phyloP scores from a whole-genome alignment of 495 filamentous ascomycete genomes.

The Usnea hakonensis region DNA sequence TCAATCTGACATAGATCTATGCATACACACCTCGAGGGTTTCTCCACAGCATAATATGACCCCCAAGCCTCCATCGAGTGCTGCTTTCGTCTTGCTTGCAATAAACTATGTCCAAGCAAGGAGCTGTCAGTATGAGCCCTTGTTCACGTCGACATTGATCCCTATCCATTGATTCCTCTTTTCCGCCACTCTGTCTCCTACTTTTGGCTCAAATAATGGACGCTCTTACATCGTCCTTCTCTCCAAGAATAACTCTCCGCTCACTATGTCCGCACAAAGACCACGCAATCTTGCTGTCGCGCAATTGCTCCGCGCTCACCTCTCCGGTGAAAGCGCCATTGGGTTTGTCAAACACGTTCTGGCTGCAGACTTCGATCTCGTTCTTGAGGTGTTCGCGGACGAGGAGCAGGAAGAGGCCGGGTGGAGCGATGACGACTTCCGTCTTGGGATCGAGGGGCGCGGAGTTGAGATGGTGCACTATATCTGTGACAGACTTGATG shows the following conservation, averaged over 20 bases:
- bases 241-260: constrained; percentile 76
- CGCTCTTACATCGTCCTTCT: constrained; percentile 58
- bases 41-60: constrained; percentile 97
- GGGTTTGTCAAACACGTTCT: constrained; percentile 95
- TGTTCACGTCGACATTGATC: neutral
- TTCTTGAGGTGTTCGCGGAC: constrained; percentile 62
- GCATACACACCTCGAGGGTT: constrained; percentile 58
- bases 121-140: neutral
- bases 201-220: neutral
- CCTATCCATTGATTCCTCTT: neutral
- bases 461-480: constrained; percentile 78
- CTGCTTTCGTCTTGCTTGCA: constrained; percentile 85
- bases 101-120: constrained; percentile 49
- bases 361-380: constrained; percentile 74
- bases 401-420: constrained; percentile 81
- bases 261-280: constrained; percentile 88
- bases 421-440: constrained; percentile 91
- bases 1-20: neutral
- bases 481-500: constrained; percentile 72
- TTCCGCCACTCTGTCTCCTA: neutral
- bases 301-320: constrained; percentile 83
- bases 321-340: constrained; percentile 97
- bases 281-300: constrained; percentile 82
- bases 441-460: constrained; percentile 62
- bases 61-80: constrained; percentile 73